These are phyloP conservation scores for Oidium heveae DNA, from an alignment of 2,329 filamentous ascomycete species.

Conservation along the genomic window DNA sequence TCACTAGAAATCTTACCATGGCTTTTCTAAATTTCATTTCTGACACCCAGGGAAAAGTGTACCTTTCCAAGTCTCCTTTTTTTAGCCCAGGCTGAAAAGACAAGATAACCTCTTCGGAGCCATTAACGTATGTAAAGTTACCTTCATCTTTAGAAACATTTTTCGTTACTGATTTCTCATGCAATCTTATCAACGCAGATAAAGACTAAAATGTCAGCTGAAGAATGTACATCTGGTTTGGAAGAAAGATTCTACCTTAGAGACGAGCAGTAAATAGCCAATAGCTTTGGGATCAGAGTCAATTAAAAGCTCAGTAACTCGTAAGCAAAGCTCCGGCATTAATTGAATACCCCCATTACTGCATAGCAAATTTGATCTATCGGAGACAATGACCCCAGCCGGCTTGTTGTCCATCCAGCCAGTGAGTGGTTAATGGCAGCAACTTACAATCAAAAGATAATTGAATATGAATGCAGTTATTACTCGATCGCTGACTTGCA, in stretches of 20 bases:
- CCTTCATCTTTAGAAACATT: conserved; percentile 1
- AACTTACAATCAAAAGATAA: too few relatives aligned
- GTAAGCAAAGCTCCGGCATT: conserved; percentile 6
- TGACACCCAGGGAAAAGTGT: conserved; percentile 7
- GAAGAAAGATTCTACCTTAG: conserved; percentile 5
- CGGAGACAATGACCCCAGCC: too few relatives aligned
- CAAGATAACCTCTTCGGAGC: conserved; percentile 1
- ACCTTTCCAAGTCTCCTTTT: background rate
- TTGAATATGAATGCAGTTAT: too few relatives aligned
- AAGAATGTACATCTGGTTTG: background rate
- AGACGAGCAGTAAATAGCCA: conserved; percentile 4
- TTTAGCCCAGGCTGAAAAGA: conserved; percentile 1
- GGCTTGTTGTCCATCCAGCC: too few relatives aligned
- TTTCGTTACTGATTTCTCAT: conserved; percentile 6
- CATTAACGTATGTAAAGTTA: conserved; percentile 4
- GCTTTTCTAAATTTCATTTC: conserved; percentile 6
- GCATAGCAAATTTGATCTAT: conserved; percentile 2
- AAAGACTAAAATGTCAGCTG: conserved; percentile 4
- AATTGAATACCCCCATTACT: conserved; percentile 4
- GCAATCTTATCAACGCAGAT: conserved; percentile 5
- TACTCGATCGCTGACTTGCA: too few relatives aligned
- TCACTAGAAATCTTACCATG: conserved; percentile 5
- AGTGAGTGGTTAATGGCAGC: too few relatives aligned
- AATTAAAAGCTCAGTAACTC: conserved; percentile 5
- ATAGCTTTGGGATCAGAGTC: conserved; percentile 4